Evolutionary conservation across 257 asterid species (phyloP).

Genomic region (Gentiana dahurica): DNA sequence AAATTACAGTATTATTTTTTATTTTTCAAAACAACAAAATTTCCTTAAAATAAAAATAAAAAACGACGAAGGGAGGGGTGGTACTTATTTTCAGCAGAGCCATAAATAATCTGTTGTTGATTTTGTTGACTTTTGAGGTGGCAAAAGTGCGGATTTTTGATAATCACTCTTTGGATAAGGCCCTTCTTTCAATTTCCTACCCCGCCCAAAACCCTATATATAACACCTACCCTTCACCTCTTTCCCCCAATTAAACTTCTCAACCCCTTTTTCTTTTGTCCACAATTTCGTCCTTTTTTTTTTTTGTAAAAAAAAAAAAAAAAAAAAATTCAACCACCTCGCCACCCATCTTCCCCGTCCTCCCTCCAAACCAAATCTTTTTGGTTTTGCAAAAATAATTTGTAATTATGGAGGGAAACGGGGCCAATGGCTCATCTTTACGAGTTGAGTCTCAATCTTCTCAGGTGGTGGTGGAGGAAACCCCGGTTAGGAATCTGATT

Average conservation of each 20-base stretch:
- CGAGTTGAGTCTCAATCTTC: slow-evolving; percentile 10
- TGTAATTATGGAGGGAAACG: neutral
- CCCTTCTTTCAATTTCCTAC: neutral
- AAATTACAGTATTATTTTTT: too few species aligned
- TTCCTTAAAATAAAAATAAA: too few species aligned
- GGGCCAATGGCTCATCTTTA: slow-evolving; percentile 14
- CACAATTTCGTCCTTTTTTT: neutral
- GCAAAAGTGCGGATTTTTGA: neutral
- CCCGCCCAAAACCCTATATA: slow-evolving; percentile 50
- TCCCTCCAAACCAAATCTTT: neutral
- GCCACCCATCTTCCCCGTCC: too few species aligned
- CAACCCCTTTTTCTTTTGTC: neutral
- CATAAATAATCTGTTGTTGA: too few species aligned
- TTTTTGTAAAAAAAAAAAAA: neutral
- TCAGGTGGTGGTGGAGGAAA: neutral
- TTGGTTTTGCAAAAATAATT: neutral
- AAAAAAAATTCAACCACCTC: neutral
- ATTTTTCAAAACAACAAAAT: too few species aligned
- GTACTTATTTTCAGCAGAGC: too few species aligned
- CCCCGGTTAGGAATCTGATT: slow-evolving; percentile 29
- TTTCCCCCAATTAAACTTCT: neutral
- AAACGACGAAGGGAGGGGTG: too few species aligned
- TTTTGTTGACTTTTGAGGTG: too few species aligned
- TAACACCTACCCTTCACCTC: slow-evolving; percentile 14
- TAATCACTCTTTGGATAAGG: neutral